These are phyloP conservation scores for Pythium phragmitis DNA, from an alignment of 352 stramenopile genomes.

Conservation along the genomic window DNA sequence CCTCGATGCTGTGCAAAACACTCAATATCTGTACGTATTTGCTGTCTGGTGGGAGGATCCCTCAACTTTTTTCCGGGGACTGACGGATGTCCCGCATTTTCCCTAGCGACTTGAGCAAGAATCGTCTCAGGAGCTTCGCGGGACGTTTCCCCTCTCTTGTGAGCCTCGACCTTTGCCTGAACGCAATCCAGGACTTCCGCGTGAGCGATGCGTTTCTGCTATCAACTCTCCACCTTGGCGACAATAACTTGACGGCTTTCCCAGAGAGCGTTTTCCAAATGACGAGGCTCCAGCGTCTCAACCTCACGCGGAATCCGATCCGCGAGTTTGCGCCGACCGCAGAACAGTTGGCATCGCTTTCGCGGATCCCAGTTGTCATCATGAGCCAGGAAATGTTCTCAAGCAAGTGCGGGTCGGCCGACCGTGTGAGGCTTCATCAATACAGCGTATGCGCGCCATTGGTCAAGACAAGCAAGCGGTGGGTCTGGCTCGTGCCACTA, in stretches of 20 bases:
- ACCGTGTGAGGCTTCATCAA: not conserved
- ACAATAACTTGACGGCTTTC: conserved; percentile 12
- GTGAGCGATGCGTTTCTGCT: not conserved
- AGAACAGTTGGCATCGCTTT: conserved; percentile 4
- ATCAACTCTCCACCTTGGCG: conserved; percentile 1
- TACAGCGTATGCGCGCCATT: not conserved
- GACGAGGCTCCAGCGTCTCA: conserved; percentile 2
- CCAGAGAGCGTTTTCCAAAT: conserved; percentile 5
- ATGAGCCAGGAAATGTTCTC: conserved; percentile 20
- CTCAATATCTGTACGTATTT: too few relatives aligned
- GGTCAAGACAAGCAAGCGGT: conserved; percentile 3
- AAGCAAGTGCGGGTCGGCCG: not conserved
- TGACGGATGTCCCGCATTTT: too few relatives aligned
- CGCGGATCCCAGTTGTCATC: not conserved
- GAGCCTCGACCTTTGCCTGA: not conserved
- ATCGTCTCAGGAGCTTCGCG: conserved; percentile 7
- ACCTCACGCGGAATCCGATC: conserved; percentile 21
- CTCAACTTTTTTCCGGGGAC: too few relatives aligned
- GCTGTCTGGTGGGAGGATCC: not conserved
- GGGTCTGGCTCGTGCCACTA: conserved; percentile 6
- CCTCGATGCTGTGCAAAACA: not conserved
- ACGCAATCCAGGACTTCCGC: conserved; percentile 11
- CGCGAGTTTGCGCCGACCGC: conserved; percentile 4
- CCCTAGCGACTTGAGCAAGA: conserved; percentile 7
- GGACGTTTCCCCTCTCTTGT: not conserved